A percentile compares a stretch with the other conserved stretches of the same genome.
Evolutionary conservation across 2,329 filamentous ascomycete species (phyloP).

Genomic region (Pestalotiopsis sp.): DNA sequence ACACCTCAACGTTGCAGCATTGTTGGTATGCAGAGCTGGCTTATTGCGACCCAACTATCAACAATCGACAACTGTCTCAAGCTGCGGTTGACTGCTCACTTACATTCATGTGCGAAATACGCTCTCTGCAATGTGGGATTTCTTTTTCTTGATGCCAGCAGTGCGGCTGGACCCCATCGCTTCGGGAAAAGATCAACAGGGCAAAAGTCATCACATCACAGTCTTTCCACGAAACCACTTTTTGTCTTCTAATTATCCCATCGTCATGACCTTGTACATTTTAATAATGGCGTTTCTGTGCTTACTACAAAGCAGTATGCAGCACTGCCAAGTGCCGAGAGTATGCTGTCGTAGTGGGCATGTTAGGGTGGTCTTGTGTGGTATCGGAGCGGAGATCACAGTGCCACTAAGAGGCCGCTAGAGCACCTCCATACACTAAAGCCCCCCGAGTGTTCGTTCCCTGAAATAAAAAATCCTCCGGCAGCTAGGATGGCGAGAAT

Average conservation of each 20-base stretch:
- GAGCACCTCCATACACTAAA: not conserved
- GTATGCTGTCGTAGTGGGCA: not conserved
- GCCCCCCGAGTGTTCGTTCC: not conserved
- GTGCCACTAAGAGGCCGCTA: not conserved
- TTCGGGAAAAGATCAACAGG: not conserved
- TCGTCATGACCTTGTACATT: no score
- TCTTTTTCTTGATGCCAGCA: not conserved
- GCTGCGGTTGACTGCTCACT: not conserved
- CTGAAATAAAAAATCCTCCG: not conserved
- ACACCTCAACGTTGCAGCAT: not conserved
- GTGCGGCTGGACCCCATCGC: not conserved
- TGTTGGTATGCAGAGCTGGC: not conserved
- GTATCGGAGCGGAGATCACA: not conserved
- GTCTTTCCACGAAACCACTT: no score
- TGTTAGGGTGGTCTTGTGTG: not conserved
- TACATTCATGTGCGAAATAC: not conserved
- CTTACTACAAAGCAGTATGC: not conserved
- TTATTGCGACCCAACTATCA: not conserved
- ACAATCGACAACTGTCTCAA: not conserved
- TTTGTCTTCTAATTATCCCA: no score
- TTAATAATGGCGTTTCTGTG: not conserved
- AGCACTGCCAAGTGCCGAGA: not conserved
- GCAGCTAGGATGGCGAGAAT: not conserved
- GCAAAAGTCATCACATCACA: no score
- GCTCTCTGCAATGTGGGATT: not conserved